phyloP scores from a whole-genome alignment of 2,329 filamentous ascomycete genomes.

The Chrysoporthe puriensis region DNA sequence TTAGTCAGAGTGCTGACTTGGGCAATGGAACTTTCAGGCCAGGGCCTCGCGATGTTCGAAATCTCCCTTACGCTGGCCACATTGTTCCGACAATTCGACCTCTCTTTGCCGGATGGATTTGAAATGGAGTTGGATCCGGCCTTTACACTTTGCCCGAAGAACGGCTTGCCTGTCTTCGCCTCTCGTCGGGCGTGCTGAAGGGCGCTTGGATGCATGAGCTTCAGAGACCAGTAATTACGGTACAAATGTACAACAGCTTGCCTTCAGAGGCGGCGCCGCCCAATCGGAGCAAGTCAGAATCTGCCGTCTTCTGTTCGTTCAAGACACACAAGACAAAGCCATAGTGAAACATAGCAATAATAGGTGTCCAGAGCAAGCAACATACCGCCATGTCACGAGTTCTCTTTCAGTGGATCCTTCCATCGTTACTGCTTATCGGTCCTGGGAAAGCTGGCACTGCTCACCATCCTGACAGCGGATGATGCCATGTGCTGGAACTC shows the following conservation, averaged over 20 bases:
- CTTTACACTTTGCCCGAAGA: conserved; percentile 13
- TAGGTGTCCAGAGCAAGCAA: too few relatives aligned
- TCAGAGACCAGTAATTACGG: too few relatives aligned
- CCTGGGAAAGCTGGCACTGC: neutral
- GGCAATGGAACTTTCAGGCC: neutral
- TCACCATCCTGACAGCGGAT: conserved; percentile 1
- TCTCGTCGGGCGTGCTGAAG: neutral
- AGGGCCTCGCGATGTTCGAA: conserved; percentile 9
- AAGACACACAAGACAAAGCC: too few relatives aligned
- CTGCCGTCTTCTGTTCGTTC: too few relatives aligned
- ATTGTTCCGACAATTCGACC: conserved; percentile 7
- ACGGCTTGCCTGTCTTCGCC: conserved; percentile 8
- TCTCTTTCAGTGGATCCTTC: neutral
- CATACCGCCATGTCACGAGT: neutral
- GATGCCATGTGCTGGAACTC: conserved; percentile 1
- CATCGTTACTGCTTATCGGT: neutral
- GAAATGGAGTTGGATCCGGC: conserved; percentile 9
- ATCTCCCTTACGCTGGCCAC: conserved; percentile 11
- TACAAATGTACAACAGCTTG: too few relatives aligned
- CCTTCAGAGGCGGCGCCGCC: too few relatives aligned
- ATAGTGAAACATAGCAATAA: too few relatives aligned
- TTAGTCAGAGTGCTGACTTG: neutral
- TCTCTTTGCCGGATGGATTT: conserved; percentile 3
- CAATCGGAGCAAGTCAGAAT: too few relatives aligned
- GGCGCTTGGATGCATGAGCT: neutral